phyloP scores from a whole-genome alignment of 2,329 filamentous ascomycete species.

The Colletotrichum liriopes region DNA sequence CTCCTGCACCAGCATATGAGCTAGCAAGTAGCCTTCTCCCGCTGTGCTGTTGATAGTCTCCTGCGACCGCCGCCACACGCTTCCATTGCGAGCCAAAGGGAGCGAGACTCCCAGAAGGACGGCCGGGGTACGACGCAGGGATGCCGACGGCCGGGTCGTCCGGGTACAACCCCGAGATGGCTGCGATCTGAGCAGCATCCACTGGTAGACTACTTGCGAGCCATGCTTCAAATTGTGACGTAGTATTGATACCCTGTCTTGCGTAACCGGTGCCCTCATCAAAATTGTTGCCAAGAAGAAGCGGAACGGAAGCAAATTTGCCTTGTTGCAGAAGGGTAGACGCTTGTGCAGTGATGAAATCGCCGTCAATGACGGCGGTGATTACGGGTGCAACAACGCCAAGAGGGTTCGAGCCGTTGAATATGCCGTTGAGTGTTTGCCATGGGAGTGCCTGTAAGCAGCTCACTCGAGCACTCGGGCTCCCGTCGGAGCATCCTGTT shows the following conservation, averaged over 20 bases:
- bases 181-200: slow-evolving; percentile 13
- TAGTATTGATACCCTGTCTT: slow-evolving; percentile 68
- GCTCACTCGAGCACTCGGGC: slow-evolving; percentile 62
- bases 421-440: slow-evolving; percentile 55
- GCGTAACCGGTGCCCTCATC: slow-evolving; percentile 78
- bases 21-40: slow-evolving; percentile 68
- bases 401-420: slow-evolving; percentile 68
- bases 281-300: slow-evolving; percentile 76
- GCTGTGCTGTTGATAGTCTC: slow-evolving; percentile 71
- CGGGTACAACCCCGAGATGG: slow-evolving; percentile 65
- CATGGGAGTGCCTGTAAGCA: slow-evolving; percentile 70
- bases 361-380: slow-evolving; percentile 53
- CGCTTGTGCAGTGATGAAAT: slow-evolving; percentile 58
- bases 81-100: slow-evolving; percentile 78
- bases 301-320: slow-evolving; percentile 74
- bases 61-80: slow-evolving; percentile 73
- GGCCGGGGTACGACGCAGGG: slow-evolving; percentile 57
- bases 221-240: slow-evolving; percentile 63
- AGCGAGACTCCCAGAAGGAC: slow-evolving; percentile 67
- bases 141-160: slow-evolving; percentile 67
- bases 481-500: slow-evolving; percentile 55
- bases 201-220: slow-evolving; percentile 57
- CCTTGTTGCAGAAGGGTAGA: slow-evolving; percentile 69
- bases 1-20: slow-evolving; percentile 62
- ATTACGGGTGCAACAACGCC: slow-evolving; percentile 45